Base-by-base conservation (phyloP, 805 yeast genomes). In the Suhomyces tanzawaensis region DNA sequence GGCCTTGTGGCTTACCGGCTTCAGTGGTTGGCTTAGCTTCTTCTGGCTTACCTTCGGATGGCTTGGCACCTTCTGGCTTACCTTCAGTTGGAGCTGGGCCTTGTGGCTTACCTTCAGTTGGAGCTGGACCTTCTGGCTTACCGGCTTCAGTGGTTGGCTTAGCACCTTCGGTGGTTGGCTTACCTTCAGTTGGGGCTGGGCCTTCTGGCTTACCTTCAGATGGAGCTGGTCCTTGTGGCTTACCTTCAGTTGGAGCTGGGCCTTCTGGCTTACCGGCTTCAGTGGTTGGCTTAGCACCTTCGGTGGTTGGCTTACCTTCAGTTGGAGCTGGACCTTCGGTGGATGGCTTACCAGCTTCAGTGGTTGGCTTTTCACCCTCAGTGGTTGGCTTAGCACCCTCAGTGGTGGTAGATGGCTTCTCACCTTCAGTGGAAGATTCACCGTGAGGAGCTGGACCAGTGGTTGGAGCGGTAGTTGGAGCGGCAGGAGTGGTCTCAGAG, bases 391-490 rank as follows among this genome's bases (percentile, higher is more conserved):
- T 29, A 4, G 7, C 19, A 28, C 19, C 18, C 14, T 28, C 18
- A 12, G 30, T 5, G 39, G 26, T 23, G n/a, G n/a, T n/a, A n/a
- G n/a, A n/a, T n/a, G n/a, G n/a, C n/a, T n/a, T n/a, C n/a, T n/a
- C 7, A 16, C 17, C 23, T 19, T 15, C 32, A 36, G 32, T 11
- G 19, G 17, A n/a, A n/a, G n/a, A n/a, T n/a, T n/a, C n/a, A n/a
- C n/a, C n/a, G n/a, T n/a, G n/a, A n/a, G n/a, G n/a, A 6, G 28
- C 14, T 25, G 14, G 28, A 11, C 28, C 18, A 26, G 47, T 18
- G 27, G 40, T 25, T 9, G 51, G n/a, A 8, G 46, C 29, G 19
- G 39, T 22, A 18, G 42, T 24, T 19, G 41, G 21, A 28, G 42
- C 12, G 15, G 34, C 7, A 11, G 13, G 19, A 11, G 28, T 25